A percentile compares a stretch with the other conserved stretches of the same genome.
Evolutionary conservation across 129 eudicot genomes (phyloP).

Genomic region (Helianthus tuberosus): DNA sequence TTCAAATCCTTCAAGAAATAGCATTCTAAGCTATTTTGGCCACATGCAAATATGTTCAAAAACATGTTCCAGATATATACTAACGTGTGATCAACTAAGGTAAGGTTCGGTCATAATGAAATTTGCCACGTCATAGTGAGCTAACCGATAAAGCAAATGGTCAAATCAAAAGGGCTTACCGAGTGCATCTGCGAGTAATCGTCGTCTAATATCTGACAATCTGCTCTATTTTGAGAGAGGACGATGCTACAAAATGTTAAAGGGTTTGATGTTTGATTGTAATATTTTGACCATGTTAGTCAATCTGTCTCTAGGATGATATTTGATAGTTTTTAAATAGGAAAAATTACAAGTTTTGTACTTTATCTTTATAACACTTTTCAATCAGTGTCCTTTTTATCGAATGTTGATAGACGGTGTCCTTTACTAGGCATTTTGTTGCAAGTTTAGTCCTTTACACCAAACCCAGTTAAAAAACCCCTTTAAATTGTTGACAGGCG

Average conservation of each 20-base stretch:
- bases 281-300: conserved; percentile 15
- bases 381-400: no score
- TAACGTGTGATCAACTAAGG: conserved; percentile 12
- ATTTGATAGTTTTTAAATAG: not conserved
- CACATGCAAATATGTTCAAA: conserved; percentile 1
- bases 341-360: no score
- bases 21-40: conserved; percentile 58
- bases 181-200: conserved; percentile 6
- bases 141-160: conserved; percentile 8
- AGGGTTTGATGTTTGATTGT: not conserved
- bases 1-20: conserved; percentile 89
- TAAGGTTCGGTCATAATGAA: conserved; percentile 10
- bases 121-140: not conserved
- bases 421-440: no score
- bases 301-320: not conserved
- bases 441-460: no score
- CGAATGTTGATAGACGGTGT: no score
- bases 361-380: no score
- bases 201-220: not conserved
- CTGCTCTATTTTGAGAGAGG: conserved; percentile 1
- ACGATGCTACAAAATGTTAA: conserved; percentile 8
- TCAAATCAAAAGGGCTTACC: not conserved
- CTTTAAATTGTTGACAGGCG: no score
- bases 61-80: conserved; percentile 7
- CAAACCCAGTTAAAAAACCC: no score